These are phyloP conservation scores for Amphibolis antarctica DNA, from an alignment of 106 monocot species.

Conservation along the genomic window DNA sequence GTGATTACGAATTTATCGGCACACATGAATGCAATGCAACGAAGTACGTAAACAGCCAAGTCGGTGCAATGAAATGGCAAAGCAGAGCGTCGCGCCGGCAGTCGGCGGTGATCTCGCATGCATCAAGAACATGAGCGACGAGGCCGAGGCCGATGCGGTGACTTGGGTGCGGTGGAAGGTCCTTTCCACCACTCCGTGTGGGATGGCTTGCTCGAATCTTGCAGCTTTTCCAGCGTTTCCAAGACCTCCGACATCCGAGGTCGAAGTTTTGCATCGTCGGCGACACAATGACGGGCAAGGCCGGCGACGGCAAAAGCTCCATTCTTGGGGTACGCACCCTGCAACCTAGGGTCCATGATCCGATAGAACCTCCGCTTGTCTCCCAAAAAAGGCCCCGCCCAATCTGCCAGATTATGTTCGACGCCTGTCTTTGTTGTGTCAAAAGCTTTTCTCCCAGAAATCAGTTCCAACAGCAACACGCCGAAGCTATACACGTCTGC, in stretches of 20 bases:
- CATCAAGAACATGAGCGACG: background rate
- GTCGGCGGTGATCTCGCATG: too few species aligned
- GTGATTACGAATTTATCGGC: too few species aligned
- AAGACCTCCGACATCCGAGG: constrained; percentile 71
- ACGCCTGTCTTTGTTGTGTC: constrained; percentile 44
- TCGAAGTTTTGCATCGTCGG: constrained; percentile 42
- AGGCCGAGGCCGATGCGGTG: background rate
- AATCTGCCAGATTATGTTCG: constrained; percentile 72
- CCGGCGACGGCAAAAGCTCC: constrained; percentile 42
- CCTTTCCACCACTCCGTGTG: background rate
- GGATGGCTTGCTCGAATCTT: constrained; percentile 15
- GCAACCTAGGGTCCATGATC: constrained; percentile 69
- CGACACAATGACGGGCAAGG: constrained; percentile 50
- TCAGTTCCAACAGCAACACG: constrained; percentile 61
- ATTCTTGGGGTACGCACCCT: constrained; percentile 69
- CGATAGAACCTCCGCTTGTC: constrained; percentile 57
- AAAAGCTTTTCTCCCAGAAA: constrained; percentile 60
- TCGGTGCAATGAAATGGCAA: too few species aligned
- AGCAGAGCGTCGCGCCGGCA: too few species aligned
- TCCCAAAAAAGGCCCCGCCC: constrained; percentile 45
- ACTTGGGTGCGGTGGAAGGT: background rate
- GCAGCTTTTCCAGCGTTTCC: constrained; percentile 38
- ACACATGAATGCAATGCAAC: too few species aligned
- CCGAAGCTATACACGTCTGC: constrained; percentile 98
- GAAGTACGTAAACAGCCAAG: too few species aligned